phyloP scores from a whole-genome alignment of 2,329 filamentous ascomycete genomes.

The Diplodia intermedia region DNA sequence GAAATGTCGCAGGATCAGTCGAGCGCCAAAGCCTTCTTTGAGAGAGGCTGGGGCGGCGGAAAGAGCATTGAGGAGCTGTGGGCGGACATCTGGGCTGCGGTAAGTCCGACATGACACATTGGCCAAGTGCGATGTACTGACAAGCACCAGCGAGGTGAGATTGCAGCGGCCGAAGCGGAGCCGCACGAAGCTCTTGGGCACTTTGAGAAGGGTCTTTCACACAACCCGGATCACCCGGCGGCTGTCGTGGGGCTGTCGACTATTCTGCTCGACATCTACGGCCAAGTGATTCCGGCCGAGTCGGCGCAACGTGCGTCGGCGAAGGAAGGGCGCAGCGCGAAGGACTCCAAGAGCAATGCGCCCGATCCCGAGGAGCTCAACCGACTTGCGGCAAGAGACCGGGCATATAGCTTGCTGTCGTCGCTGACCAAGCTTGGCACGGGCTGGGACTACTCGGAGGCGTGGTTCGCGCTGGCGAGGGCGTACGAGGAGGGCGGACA shows the following conservation, averaged over 20 bases:
- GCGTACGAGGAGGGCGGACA: conserved; percentile 89
- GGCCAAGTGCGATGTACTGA: conserved; percentile 35
- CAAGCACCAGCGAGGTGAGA: conserved; percentile 66
- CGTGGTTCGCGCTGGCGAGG: conserved; percentile 87
- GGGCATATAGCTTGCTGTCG: conserved; percentile 83
- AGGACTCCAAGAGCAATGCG: neutral
- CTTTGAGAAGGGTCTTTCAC: conserved; percentile 82
- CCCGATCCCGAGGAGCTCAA: conserved; percentile 71
- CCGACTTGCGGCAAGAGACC: conserved; percentile 85
- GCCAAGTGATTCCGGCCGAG: conserved; percentile 65
- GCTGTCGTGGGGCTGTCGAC: conserved; percentile 84
- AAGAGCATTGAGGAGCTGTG: conserved; percentile 84
- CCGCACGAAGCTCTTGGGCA: conserved; percentile 74
- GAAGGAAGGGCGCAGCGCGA: neutral
- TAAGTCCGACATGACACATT: conserved; percentile 53
- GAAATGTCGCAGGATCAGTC: conserved; percentile 69
- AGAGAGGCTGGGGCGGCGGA: conserved; percentile 76
- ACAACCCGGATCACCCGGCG: conserved; percentile 78
- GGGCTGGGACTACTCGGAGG: conserved; percentile 91
- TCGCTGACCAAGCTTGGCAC: conserved; percentile 82
- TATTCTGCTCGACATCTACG: conserved; percentile 86
- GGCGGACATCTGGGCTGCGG: conserved; percentile 84
- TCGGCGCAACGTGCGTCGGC: conserved; percentile 49
- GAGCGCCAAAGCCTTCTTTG: conserved; percentile 66
- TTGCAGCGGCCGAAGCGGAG: conserved; percentile 66